Evolutionary conservation across 345 rosid species (phyloP).

Genomic region (Zanthoxylum bungeanum): DNA sequence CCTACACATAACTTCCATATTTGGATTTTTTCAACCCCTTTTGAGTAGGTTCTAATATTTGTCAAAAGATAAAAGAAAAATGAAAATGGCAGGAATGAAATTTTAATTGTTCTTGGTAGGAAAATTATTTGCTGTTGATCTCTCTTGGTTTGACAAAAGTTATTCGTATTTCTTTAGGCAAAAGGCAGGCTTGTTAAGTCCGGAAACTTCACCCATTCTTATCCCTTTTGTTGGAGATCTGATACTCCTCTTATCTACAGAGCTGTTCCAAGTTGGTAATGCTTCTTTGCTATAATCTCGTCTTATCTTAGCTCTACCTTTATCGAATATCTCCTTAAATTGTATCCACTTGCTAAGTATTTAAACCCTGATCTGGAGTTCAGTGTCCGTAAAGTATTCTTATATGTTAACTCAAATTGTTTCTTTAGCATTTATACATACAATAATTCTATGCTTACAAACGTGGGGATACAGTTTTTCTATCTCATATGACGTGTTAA

Average conservation of each 20-base stretch:
- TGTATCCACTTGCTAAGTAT: not conserved
- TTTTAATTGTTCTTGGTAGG: not conserved
- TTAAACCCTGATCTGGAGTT: not conserved
- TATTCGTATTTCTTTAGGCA: conserved; percentile 47
- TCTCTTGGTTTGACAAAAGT: not conserved
- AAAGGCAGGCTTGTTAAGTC: conserved; percentile 88
- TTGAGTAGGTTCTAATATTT: not conserved
- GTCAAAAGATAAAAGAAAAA: not conserved
- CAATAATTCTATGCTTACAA: too few species aligned
- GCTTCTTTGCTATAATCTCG: conserved; percentile 9
- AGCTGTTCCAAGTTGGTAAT: conserved; percentile 97
- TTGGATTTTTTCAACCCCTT: not conserved
- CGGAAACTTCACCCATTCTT: conserved; percentile 79
- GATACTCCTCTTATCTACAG: conserved; percentile 92
- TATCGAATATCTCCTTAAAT: not conserved
- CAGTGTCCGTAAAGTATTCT: not conserved
- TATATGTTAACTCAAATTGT: too few species aligned
- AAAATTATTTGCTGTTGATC: conserved; percentile 5
- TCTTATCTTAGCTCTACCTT: too few species aligned
- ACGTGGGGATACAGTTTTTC: too few species aligned
- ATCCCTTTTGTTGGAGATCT: conserved; percentile 95
- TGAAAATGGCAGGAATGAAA: not conserved
- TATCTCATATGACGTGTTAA: too few species aligned
- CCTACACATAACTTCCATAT: not conserved
- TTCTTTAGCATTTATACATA: too few species aligned